Evolutionary conservation across 306 rosid species (phyloP), one percentile per base, ranked within the genome.

Genomic region (Notholithocarpus densiflorus): DNA sequence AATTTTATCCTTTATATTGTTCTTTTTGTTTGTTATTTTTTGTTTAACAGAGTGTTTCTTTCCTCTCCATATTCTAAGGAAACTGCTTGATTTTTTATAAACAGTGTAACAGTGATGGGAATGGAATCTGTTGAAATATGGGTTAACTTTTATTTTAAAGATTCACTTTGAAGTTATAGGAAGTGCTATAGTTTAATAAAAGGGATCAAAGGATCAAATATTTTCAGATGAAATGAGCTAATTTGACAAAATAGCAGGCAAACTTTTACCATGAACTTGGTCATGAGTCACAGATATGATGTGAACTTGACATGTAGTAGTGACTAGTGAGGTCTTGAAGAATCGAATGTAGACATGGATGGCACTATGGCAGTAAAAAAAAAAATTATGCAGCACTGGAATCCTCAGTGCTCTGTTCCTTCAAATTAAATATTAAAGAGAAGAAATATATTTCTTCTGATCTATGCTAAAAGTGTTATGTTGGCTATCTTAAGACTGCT

Each of bases 1-100:
- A 61, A 55, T 40, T 73, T 9, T 72, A 79, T 73, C 78, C 76
- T 80, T 76, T 18, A 61, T 56, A 64, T 60, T 75, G 24, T 65
- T 71, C 29, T 57, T 32, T 23, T 80, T 24, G 24, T 26, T 23
- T 10, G 2, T 68, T 51, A 6, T 48, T 53, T 31, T 23, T 80
- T 24, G 56, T 73, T 72, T 79, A 75, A 31, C 29, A 70, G 71
- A 76, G 8, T 60, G 78, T n/a, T 21, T 48, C 48, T 71, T 23
- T 57, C 12, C 26, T 43, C 37, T 24, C 29, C 14, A 19, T 40
- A 62, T 34, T 62, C 52, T 53, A 19, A 4, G 10, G 4, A 79
- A 37, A 31, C 17, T 19, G 57, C n/a, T 19, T 51, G 64, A 6
- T 56, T 31, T 53, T 53, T 60, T 14, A 43, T 5, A 21, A 6